Percentiles rank a stretch among this genome's conserved stretches.
phyloP scores from a whole-genome alignment of 352 stramenopile species.

The Phytophthora rubi region DNA sequence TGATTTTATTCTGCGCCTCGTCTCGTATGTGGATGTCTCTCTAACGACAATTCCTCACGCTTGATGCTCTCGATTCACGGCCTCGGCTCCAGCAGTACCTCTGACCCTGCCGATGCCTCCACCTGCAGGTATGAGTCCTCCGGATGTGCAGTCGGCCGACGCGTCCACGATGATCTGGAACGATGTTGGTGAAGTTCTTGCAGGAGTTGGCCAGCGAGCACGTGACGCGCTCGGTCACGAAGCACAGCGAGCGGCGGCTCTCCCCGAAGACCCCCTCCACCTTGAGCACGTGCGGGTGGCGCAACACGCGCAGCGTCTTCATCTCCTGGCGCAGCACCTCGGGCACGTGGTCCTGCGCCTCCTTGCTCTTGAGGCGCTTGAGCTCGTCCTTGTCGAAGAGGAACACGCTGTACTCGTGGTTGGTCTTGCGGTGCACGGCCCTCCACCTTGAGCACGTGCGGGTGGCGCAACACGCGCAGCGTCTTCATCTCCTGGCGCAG shows the following conservation, averaged over 20 bases:
- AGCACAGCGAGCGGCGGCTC: conserved; percentile 83
- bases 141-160: too few relatives aligned
- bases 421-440: conserved; percentile 74
- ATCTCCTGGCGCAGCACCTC: conserved; percentile 90
- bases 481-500: conserved; percentile 91
- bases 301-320: conserved; percentile 85
- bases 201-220: conserved; percentile 91
- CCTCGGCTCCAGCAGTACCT: too few relatives aligned
- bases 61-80: too few relatives aligned
- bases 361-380: conserved; percentile 84
- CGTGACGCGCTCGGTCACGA: conserved; percentile 90
- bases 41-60: too few relatives aligned
- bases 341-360: conserved; percentile 85
- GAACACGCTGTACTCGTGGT: conserved; percentile 83
- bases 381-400: conserved; percentile 90
- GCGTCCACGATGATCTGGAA: too few relatives aligned
- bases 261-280: conserved; percentile 92
- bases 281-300: conserved; percentile 90
- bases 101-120: too few relatives aligned
- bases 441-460: conserved; percentile 91
- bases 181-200: conserved; percentile 89
- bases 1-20: too few relatives aligned
- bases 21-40: too few relatives aligned
- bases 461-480: conserved; percentile 83
- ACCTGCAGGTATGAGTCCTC: too few relatives aligned